A percentile compares a stretch with the other conserved stretches of the same genome.
These are phyloP conservation scores for Leishmania arabica DNA, from an alignment of 208 protist genomes.

Conservation along the genomic window DNA sequence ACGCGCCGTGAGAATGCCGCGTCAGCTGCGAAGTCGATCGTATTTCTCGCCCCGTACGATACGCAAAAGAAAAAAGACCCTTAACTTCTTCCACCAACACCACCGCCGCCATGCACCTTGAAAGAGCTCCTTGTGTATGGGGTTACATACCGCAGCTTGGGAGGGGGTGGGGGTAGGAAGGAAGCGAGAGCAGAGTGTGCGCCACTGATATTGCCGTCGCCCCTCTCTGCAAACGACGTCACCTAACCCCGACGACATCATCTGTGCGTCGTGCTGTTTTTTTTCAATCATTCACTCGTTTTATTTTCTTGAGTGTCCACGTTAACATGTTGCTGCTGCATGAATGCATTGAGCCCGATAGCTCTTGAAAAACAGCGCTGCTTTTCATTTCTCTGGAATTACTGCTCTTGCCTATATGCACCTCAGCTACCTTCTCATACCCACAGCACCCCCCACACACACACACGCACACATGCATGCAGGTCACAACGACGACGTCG, in stretches of 20 bases:
- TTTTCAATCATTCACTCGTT: background rate
- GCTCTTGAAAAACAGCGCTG: background rate
- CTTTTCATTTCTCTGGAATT: background rate
- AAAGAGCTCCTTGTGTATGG: background rate
- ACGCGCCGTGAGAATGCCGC: background rate
- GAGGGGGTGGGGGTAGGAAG: background rate
- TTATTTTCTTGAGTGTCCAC: background rate
- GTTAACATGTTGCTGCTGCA: background rate
- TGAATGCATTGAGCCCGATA: background rate
- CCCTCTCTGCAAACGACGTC: background rate
- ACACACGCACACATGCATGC: background rate
- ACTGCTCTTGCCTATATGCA: background rate
- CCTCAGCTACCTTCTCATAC: background rate
- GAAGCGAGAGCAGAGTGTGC: background rate
- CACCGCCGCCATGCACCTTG: background rate
- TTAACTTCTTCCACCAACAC: background rate
- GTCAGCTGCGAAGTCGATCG: background rate
- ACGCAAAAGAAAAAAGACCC: background rate
- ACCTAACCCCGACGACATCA: background rate
- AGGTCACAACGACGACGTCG: background rate
- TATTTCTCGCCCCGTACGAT: background rate
- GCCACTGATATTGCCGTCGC: background rate
- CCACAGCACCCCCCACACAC: background rate
- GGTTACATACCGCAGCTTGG: background rate
- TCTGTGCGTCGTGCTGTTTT: background rate